These are phyloP conservation scores for Podosphaera xanthii DNA, from an alignment of 2,329 filamentous ascomycete species.

Conservation along the genomic window DNA sequence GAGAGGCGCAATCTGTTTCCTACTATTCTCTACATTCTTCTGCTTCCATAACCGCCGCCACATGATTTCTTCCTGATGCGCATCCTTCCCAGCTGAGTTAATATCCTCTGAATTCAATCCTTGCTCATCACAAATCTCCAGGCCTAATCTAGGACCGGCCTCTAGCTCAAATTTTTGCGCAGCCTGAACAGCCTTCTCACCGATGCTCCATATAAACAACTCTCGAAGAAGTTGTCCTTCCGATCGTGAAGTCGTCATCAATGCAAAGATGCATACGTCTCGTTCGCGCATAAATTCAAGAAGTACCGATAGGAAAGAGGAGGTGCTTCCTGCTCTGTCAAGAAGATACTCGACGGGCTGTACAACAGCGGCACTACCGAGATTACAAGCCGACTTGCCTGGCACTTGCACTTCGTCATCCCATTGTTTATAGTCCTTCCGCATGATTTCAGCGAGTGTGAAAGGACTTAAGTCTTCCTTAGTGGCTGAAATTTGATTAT, in stretches of 20 bases:
- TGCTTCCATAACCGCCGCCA: slow-evolving; percentile 46
- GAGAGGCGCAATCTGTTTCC: slow-evolving; percentile 48
- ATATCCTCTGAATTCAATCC: slow-evolving; percentile 20
- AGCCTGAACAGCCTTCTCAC: slow-evolving; percentile 24
- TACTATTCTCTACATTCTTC: slow-evolving; percentile 32
- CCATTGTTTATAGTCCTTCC: slow-evolving; percentile 78
- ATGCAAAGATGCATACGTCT: slow-evolving; percentile 33
- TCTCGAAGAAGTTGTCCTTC: slow-evolving; percentile 38
- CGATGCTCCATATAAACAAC: slow-evolving; percentile 41
- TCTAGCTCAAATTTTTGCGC: slow-evolving; percentile 29
- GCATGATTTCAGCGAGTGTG: slow-evolving; percentile 40
- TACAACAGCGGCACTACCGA: slow-evolving; percentile 47
- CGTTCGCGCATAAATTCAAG: slow-evolving; percentile 30
- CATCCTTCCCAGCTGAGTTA: not conserved
- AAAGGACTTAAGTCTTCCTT: slow-evolving; percentile 45
- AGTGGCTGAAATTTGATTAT: slow-evolving; percentile 32
- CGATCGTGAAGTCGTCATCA: slow-evolving; percentile 44
- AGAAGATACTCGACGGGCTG: slow-evolving; percentile 38
- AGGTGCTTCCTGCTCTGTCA: slow-evolving; percentile 24
- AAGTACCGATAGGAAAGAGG: slow-evolving; percentile 26
- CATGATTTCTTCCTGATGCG: slow-evolving; percentile 11
- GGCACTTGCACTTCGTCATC: slow-evolving; percentile 22
- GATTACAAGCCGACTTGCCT: slow-evolving; percentile 12
- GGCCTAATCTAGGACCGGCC: slow-evolving; percentile 25
- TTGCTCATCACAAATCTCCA: slow-evolving; percentile 31